Percentiles rank a stretch among this genome's conserved stretches.
phyloP scores from a whole-genome alignment of 768 basidiomycete species.

The Suillus subluteus region DNA sequence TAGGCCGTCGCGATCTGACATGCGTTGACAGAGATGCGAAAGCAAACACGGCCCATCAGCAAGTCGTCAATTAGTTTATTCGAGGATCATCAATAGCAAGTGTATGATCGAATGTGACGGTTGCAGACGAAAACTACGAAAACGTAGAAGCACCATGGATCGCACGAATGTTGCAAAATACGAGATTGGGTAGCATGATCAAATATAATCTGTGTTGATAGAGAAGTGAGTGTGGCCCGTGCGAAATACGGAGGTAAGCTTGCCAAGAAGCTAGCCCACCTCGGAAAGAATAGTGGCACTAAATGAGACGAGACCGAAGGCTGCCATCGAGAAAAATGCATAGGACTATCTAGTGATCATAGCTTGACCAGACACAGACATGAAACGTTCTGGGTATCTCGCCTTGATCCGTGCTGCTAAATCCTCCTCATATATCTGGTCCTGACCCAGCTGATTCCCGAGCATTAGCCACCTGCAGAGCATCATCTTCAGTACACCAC shows the following conservation, averaged over 20 bases:
- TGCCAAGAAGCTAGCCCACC: not conserved
- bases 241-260: not conserved
- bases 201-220: not conserved
- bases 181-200: not conserved
- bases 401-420: slow-evolving; percentile 71
- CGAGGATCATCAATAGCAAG: not conserved
- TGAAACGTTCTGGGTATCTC: slow-evolving; percentile 49
- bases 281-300: not conserved
- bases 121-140: not conserved
- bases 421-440: slow-evolving; percentile 85
- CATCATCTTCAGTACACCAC: slow-evolving; percentile 12
- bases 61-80: not conserved
- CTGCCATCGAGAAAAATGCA: not conserved
- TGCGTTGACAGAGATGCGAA: not conserved
- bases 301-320: not conserved
- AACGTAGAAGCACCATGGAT: not conserved
- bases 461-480: slow-evolving; percentile 78
- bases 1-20: not conserved
- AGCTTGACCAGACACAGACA: slow-evolving; percentile 5
- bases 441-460: slow-evolving; percentile 87
- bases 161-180: not conserved
- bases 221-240: not conserved
- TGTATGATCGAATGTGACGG: not conserved
- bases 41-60: not conserved
- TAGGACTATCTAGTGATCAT: slow-evolving; percentile 10